Base-by-base conservation (phyloP, 179 eudicot genomes). In the Camellia oleifera region DNA sequence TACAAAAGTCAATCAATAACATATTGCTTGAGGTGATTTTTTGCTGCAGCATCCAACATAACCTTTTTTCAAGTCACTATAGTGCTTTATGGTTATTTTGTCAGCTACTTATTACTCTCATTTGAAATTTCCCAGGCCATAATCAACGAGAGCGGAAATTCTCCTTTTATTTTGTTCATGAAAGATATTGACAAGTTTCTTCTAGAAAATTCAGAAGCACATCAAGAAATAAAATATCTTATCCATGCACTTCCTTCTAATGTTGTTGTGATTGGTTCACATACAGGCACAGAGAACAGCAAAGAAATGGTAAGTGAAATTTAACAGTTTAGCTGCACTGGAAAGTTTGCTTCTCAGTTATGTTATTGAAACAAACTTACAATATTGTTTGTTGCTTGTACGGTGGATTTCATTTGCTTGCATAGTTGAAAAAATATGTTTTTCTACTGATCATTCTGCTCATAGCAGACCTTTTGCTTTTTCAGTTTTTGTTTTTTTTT, bases 141-240 rank as follows among this genome's bases (percentile, higher is more conserved):
- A 60, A 79, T 53, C 3, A 79, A 75, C 63, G 94, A 87, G 82
- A 92, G 98, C 86, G 83, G 84, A 86, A 87, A 82, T 80, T 78
- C 79, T 76, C 94, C 98, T 52, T 90, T 93, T 77, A 92, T 93
- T 82, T 86, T 93, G 79, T 93, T 88, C 68, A 80, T 93, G 82
- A 92, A 93, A 88, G 98, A 93, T 79, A 87, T 89, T 13, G 98
- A 92, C 84, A 93, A 93, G 89, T 92, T 92, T 48, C 80, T 92
- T 71, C 89, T 85, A 65, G 94, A 88, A 79, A 90, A 89, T 84
- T 72, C 91, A 20, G 98, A 93, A 53, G 81, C 89, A 67, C 88
- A 83, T 84, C 72, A 91, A 46, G 75, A 87, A 53, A 85, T 88
- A 77, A 92, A 82, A 82, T 83, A 56, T 83, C 87, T 83, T 85